Evolutionary conservation across 306 rosid species (phyloP).

Genomic region (Styphnolobium japonicum): DNA sequence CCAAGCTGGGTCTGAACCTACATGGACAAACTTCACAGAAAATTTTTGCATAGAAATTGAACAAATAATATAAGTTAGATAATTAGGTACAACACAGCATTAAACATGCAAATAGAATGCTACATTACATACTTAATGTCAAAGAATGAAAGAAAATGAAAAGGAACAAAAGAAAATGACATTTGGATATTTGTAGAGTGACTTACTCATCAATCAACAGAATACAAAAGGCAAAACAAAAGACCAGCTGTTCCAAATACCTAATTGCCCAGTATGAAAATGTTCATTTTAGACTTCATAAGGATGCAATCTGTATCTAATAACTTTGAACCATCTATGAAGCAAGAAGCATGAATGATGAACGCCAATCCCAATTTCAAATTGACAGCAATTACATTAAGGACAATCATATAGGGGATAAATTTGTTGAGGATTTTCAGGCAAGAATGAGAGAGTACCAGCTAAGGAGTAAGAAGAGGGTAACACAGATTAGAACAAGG

Average conservation of each 20-base stretch:
- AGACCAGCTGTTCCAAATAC: no score
- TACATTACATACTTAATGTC: background rate
- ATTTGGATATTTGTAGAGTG: background rate
- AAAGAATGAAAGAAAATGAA: no score
- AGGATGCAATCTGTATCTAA: no score
- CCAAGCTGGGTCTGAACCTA: background rate
- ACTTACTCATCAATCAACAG: no score
- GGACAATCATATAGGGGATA: background rate
- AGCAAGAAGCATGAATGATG: conserved; percentile 48
- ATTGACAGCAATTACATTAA: background rate
- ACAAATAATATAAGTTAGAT: no score
- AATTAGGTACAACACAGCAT: background rate
- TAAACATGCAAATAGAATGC: background rate
- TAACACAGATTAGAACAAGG: conserved; percentile 61
- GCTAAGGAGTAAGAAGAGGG: conserved; percentile 86
- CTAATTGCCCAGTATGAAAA: background rate
- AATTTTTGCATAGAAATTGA: background rate
- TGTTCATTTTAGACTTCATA: background rate
- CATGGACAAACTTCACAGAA: background rate
- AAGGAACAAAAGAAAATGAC: no score
- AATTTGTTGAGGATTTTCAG: background rate
- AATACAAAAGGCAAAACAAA: no score
- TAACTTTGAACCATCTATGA: conserved; percentile 45
- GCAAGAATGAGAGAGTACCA: conserved; percentile 52
- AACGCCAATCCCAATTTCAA: background rate